phyloP scores from a whole-genome alignment of 768 basidiomycete genomes.

The Lactarius evosmus region DNA sequence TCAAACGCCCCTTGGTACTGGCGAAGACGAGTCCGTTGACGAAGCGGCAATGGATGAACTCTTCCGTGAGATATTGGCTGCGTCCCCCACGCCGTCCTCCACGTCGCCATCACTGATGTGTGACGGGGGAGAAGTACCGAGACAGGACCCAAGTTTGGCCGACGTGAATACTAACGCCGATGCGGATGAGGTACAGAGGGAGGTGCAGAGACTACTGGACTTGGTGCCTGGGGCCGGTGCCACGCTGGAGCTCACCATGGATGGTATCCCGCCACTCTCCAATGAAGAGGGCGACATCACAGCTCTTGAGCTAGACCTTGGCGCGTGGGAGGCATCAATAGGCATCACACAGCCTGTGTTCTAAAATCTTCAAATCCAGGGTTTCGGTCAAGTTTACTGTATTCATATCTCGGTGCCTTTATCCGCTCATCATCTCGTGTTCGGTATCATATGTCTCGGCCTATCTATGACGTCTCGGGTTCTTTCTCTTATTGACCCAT shows the following conservation, averaged over 20 bases:
- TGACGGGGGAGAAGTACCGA: constrained; percentile 30
- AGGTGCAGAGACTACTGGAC: constrained; percentile 61
- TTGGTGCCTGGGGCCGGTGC: constrained; percentile 42
- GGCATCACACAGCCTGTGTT: constrained; percentile 30
- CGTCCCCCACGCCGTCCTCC: constrained; percentile 40
- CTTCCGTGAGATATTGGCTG: constrained; percentile 66
- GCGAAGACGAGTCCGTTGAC: constrained; percentile 41
- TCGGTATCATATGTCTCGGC: constrained; percentile 13
- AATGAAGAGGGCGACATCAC: constrained; percentile 30
- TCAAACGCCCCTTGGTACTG: constrained; percentile 24
- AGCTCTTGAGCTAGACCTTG: constrained; percentile 35
- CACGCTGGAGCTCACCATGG: constrained; percentile 29
- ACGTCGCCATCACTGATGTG: constrained; percentile 35
- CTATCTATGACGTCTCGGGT: constrained; percentile 23
- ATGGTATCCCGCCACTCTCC: constrained; percentile 1
- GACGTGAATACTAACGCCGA: constrained; percentile 13
- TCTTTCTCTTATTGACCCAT: constrained; percentile 17
- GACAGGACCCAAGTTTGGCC: constrained; percentile 18
- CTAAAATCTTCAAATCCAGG: constrained; percentile 18
- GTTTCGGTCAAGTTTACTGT: neutral
- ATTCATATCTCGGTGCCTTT: constrained; percentile 26
- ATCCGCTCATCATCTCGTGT: constrained; percentile 21
- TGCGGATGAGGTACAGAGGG: constrained; percentile 42
- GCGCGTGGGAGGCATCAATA: constrained; percentile 26
- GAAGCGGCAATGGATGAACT: constrained; percentile 64